These are phyloP conservation scores for Citrullus amarus DNA, from an alignment of 306 rosid genomes.

Conservation along the genomic window DNA sequence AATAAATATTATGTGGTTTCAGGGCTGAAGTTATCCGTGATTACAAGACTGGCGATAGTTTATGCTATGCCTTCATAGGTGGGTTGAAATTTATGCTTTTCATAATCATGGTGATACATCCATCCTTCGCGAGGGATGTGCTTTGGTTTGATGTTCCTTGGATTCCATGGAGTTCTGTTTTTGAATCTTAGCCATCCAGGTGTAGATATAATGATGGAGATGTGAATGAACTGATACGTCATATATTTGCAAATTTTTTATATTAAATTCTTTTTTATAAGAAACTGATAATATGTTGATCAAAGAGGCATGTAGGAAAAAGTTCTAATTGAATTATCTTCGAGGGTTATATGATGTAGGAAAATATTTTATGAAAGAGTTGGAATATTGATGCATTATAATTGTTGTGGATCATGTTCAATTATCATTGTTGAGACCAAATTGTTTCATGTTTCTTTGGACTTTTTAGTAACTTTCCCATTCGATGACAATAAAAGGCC, in stretches of 20 bases:
- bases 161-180: neutral
- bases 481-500: neutral
- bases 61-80: conserved; percentile 94
- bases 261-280: no score
- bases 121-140: no score
- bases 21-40: conserved; percentile 97
- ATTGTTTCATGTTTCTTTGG: neutral
- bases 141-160: no score
- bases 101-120: neutral
- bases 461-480: neutral
- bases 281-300: no score
- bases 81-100: conserved; percentile 13
- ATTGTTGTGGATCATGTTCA: neutral
- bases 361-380: neutral
- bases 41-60: conserved; percentile 82
- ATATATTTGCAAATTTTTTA: neutral
- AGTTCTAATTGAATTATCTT: neutral
- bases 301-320: no score
- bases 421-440: neutral
- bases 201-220: neutral
- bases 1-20: conserved; percentile 16
- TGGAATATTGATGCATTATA: neutral
- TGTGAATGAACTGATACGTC: neutral
- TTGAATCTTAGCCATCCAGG: neutral
- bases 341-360: neutral